Base-by-base conservation (phyloP, 2,329 filamentous ascomycete species). In the Alternaria ethzedia region DNA sequence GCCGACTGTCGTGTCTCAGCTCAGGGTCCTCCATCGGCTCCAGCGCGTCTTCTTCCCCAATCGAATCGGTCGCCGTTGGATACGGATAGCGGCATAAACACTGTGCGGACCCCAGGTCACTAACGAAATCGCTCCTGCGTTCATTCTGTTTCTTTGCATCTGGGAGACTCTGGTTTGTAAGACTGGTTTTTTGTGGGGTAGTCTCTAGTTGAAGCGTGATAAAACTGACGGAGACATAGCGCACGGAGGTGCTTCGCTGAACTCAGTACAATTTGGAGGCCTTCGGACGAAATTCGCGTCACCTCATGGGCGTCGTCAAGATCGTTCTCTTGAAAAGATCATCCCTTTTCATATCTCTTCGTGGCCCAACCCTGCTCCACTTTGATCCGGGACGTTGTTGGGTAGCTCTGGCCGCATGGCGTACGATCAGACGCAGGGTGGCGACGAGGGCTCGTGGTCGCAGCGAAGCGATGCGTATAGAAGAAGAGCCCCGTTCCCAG, bases 21-120 rank as follows among this genome's bases (percentile, higher is more conserved):
- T 43, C 23, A 23, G 46, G 17, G 23, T 52, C 44, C 21, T 58
- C 46, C 46, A 45, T 21, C 17, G 46, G 32, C 55, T 28, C 28
- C 55, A 43, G 28, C 46, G 30, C 21, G 23, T 9, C 46, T 51
- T 32, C n/a, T 11, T 32, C 26, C 20, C 10, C 25, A 56, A 17
- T 17, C 28, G 23, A 44, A 46, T 21, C 54, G 21, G 21, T 44
- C 25, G n/a, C 45, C 45, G 17, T 44, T 56, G 12, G 21, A 12
- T 12, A 52, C 17, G n/a, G 23, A 45, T 58, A 51, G 32, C 56
- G 21, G 30, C 36, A 58, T 32, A 51, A 52, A 52, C 56, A 58
- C 20, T 15, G 43, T 25, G 23, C 30, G 46, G 23, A 58, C 13
- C 45, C 56, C 20, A 32, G 17, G 13, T 32, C 25, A 46, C 43